Conservation (phyloP, 2,329 filamentous ascomycete species). For the Cercospora sp. region DNA sequence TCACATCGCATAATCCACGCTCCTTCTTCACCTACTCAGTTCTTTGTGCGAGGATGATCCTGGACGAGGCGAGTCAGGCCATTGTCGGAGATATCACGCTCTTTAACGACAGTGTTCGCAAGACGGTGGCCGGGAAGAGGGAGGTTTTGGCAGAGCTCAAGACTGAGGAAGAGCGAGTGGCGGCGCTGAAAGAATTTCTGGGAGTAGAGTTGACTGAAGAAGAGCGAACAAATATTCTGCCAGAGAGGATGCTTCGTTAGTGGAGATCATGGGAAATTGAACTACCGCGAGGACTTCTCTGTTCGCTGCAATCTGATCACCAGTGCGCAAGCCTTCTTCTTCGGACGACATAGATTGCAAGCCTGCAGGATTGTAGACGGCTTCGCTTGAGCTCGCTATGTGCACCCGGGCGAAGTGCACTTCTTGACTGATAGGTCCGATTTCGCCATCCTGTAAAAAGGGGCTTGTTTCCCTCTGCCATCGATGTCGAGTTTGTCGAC, state of each 20-base stretch:
- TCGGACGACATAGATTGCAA: not conserved
- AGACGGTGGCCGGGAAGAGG: conserved; percentile 47
- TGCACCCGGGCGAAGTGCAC: not conserved
- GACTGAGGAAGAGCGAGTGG: conserved; percentile 47
- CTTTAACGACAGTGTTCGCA: conserved; percentile 48
- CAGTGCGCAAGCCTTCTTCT: not conserved
- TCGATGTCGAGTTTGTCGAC: not conserved
- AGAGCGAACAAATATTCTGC: conserved; percentile 16
- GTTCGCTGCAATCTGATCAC: not conserved
- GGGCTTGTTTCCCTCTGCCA: not conserved
- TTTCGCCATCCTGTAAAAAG: not conserved
- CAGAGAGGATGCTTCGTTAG: conserved; percentile 17
- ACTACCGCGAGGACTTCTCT: not conserved
- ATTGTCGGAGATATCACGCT: conserved; percentile 45
- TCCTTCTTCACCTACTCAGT: conserved; percentile 58
- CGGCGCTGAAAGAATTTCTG: conserved; percentile 48
- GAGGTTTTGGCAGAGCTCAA: conserved; percentile 43
- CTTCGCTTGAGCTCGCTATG: not conserved
- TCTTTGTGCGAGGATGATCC: conserved; percentile 57
- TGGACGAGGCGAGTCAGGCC: conserved; percentile 42
- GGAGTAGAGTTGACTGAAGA: conserved; percentile 40
- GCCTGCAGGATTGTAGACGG: not conserved
- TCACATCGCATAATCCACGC: conserved; percentile 51
- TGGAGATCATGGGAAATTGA: not conserved
- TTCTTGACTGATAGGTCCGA: not conserved